Evolutionary conservation across 495 filamentous ascomycete species (phyloP), one percentile per base, ranked within the genome.

Genomic region (Tetracladium setigerum): DNA sequence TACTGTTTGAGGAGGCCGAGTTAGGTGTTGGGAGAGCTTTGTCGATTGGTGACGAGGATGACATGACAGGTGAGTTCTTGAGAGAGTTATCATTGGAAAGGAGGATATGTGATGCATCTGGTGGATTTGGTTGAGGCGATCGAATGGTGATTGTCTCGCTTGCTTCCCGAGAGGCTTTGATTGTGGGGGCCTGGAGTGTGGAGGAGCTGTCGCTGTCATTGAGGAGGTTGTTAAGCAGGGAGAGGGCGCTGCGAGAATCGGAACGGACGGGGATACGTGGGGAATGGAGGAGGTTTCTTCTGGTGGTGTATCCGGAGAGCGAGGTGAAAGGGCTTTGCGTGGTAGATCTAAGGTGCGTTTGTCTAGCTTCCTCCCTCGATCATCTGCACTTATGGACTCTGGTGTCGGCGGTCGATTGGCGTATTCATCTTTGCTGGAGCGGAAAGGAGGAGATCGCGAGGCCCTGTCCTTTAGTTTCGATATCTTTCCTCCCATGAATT

Each of bases 11-110:
- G 41, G 14, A 30, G 17, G 5, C 35, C 33, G 31, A 46, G 50
- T 44, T 50, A 49, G n/a, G 38, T 46, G 16, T 40, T 45, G 49
- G 30, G 31, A 24, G 37, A 13, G 24, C 72, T 58, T 83, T 83
- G 1, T 77, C 75, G 10, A 70, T 71, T 1, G 86, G 86, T 6
- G 89, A 86, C 0, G 86, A 87, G 1, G 84, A 86, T 2, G 72
- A 68, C 19, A 45, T 58, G 30, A 37, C 9, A 37, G 34, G 34
- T 10, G 34, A 17, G 34, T 37, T 37, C 3, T 27, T 27, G 22
- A 27, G 22, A 27, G 22, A 27, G 22, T 7, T 27, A 27, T 27
- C 22, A 27, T 27, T 3, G 7, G 22, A 27, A 3, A 27, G 22
- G 3, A 57, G 47, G 16, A 53, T 39, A 14, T 41, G 19, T 2